Evolutionary conservation across 148 eudicot genomes (phyloP).

Genomic region (Dianthus caryophyllus): DNA sequence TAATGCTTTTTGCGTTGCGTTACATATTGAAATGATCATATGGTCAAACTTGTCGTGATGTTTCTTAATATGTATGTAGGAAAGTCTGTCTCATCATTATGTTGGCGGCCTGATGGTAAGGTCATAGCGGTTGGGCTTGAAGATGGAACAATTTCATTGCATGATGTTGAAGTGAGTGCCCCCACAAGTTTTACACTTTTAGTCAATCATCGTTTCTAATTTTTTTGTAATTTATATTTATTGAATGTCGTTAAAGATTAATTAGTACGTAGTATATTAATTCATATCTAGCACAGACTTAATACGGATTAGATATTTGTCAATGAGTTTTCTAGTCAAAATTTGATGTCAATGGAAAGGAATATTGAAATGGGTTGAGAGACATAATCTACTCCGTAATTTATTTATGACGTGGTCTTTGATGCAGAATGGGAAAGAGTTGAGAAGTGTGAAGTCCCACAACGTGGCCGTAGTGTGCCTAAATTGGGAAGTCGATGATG

Average conservation of each 20-base stretch:
- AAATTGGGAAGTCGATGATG: conserved; percentile 73
- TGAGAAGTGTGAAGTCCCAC: conserved; percentile 76
- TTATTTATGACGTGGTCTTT: not conserved
- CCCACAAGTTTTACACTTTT: not conserved
- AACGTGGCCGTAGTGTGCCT: conserved; percentile 71
- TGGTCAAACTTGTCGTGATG: not conserved
- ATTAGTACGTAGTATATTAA: not conserved
- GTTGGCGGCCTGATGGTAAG: conserved; percentile 99
- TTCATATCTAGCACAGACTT: not conserved
- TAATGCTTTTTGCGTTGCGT: not conserved
- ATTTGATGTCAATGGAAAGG: not conserved
- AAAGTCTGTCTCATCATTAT: conserved; percentile 77
- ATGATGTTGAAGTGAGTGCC: conserved; percentile 91
- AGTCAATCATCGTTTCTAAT: not conserved
- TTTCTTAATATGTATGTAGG: conserved; percentile 37
- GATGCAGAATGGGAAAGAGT: conserved; percentile 78
- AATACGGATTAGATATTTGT: not conserved
- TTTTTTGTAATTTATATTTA: not conserved
- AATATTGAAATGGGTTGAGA: not conserved
- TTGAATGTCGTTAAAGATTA: not conserved
- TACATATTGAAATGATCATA: not conserved
- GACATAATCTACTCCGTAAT: not conserved
- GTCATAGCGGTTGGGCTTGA: conserved; percentile 93
- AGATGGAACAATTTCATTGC: conserved; percentile 87
- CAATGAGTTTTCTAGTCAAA: not conserved